Conservation (phyloP, 345 rosid species). For the Stellera chamaejasme region DNA sequence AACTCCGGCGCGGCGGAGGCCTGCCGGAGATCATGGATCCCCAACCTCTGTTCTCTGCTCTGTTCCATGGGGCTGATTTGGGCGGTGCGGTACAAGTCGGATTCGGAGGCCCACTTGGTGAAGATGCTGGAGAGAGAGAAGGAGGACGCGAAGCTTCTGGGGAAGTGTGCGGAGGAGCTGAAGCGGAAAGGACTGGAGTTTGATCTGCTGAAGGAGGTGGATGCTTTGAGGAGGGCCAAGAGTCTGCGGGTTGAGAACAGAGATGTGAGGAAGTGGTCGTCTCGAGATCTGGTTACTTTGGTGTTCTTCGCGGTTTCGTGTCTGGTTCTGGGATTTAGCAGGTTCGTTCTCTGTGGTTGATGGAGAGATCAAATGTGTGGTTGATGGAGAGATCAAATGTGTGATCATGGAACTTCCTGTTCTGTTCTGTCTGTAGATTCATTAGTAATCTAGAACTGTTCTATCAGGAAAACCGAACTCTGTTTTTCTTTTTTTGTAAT, state of each 20-base stretch:
- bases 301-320: slow-evolving; percentile 75
- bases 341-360: slow-evolving; percentile 63
- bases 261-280: slow-evolving; percentile 74
- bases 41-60: slow-evolving; percentile 57
- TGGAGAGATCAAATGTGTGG: neutral
- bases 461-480: no score
- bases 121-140: slow-evolving; percentile 80
- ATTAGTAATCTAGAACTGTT: no score
- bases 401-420: neutral
- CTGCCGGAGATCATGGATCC: slow-evolving; percentile 76
- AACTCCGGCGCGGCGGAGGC: slow-evolving; percentile 28
- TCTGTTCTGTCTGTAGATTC: no score
- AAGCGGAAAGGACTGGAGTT: slow-evolving; percentile 86
- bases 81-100: slow-evolving; percentile 82
- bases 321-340: slow-evolving; percentile 65
- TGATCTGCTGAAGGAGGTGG: slow-evolving; percentile 91
- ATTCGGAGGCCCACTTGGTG: slow-evolving; percentile 65
- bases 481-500: no score
- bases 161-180: slow-evolving; percentile 82
- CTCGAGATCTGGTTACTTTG: slow-evolving; percentile 64
- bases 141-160: slow-evolving; percentile 73
- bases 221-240: slow-evolving; percentile 89
- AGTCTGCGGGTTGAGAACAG: slow-evolving; percentile 70
- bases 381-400: slow-evolving; percentile 14
- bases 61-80: slow-evolving; percentile 72